phyloP scores from a whole-genome alignment of 1,284 basidiomycete species.

The Cutaneotrichosporon cavernicola region DNA sequence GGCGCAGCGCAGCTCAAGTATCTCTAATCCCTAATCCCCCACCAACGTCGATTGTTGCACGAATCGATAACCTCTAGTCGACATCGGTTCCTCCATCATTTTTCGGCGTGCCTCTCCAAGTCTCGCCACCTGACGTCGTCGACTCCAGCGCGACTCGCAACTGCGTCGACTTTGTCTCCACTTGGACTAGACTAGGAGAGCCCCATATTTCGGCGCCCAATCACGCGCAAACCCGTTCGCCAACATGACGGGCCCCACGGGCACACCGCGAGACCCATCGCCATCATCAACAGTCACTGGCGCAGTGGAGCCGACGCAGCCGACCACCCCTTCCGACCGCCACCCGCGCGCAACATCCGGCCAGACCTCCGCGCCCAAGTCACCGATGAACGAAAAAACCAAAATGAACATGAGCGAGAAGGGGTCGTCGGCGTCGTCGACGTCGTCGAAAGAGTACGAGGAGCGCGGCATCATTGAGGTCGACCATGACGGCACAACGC shows the following conservation, averaged over 20 bases:
- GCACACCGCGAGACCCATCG: constrained; percentile 6
- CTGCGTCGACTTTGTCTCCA: no score
- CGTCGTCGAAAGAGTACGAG: constrained; percentile 15
- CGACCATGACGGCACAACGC: constrained; percentile 34
- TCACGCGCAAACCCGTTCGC: not conserved
- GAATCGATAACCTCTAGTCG: not conserved
- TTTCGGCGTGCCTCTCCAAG: not conserved
- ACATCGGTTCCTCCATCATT: not conserved
- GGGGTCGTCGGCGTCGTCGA: not conserved
- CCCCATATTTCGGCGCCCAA: not conserved
- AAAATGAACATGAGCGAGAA: constrained; percentile 17
- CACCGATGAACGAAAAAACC: not conserved
- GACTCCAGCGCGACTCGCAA: not conserved
- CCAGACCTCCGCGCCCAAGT: not conserved
- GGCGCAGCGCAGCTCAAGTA: not conserved
- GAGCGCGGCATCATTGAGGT: constrained; percentile 26
- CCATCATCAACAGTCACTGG: constrained; percentile 7
- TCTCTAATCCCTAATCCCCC: not conserved
- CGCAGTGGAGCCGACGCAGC: not conserved
- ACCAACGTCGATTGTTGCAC: not conserved
- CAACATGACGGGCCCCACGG: not conserved
- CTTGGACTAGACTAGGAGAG: no score
- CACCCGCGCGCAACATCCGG: not conserved
- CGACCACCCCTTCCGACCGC: constrained; percentile 2
- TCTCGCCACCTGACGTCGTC: not conserved